These are phyloP conservation scores for Prillingera fragicola DNA, from an alignment of 1,284 basidiomycete genomes.

Conservation along the genomic window DNA sequence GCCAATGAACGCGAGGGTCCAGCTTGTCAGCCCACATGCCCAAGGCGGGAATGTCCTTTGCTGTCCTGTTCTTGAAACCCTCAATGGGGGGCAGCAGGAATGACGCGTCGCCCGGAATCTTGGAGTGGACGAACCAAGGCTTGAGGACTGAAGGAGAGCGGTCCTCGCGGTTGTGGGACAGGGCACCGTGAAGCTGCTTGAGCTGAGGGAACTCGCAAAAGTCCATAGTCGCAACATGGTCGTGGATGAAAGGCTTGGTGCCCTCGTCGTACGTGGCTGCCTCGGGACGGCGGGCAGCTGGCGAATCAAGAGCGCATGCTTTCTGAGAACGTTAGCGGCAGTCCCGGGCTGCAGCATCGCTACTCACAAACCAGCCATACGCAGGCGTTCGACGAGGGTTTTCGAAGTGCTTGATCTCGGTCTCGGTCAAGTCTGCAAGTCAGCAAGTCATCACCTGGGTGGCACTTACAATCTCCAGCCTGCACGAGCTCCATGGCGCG, in stretches of 20 bases:
- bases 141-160: slow-evolving; percentile 44
- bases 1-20: slow-evolving; percentile 48
- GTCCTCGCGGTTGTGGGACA: slow-evolving; percentile 32
- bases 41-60: slow-evolving; percentile 26
- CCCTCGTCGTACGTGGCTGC: slow-evolving; percentile 7
- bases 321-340: slow-evolving; percentile 22
- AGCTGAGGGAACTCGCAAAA: slow-evolving; percentile 51
- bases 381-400: slow-evolving; percentile 42
- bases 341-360: not conserved
- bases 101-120: slow-evolving; percentile 44
- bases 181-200: slow-evolving; percentile 46
- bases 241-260: slow-evolving; percentile 47
- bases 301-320: slow-evolving; percentile 44
- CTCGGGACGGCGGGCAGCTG: slow-evolving; percentile 38
- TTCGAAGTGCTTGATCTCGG: slow-evolving; percentile 44
- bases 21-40: slow-evolving; percentile 45
- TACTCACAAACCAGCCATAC: slow-evolving; percentile 47
- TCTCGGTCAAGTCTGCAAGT: slow-evolving; percentile 41
- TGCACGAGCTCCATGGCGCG: slow-evolving; percentile 45
- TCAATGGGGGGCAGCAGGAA: slow-evolving; percentile 45
- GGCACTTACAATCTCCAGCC: slow-evolving; percentile 15
- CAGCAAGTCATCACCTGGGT: slow-evolving; percentile 2
- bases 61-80: slow-evolving; percentile 41
- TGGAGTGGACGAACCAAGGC: slow-evolving; percentile 45
- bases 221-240: slow-evolving; percentile 51